Base-by-base conservation (phyloP, 164 flowering plant genomes). In the Magnolia officinalis region DNA sequence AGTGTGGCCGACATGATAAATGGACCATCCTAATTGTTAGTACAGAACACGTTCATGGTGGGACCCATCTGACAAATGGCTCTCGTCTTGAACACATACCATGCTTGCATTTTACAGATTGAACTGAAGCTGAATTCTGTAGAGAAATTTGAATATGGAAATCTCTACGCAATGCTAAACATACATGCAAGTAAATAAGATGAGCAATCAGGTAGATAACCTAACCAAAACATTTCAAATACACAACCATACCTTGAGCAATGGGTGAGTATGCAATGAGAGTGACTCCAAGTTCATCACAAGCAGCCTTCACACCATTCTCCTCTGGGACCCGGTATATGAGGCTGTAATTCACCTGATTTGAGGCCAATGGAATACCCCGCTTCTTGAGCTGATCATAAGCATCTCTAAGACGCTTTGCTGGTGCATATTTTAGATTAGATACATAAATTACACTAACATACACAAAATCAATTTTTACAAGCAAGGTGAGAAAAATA, bases 321-420 rank as follows among this genome's bases (percentile, higher is more conserved):
- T 92, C 90, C 84, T 96, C 98, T 24, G 99, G 98, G 67, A 73
- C 19, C 84, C 99, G 84, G 81, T 96, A 94, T 81, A 96, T 91
- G 29, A 96, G 95, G 79, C 99, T 96, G 85, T 96, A 96, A 75
- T 96, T 96, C 26, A 96, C 99, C 85, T 96, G 99, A 83, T 96
- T 96, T 67, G 98, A 91, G 70, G 98, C 99, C 71, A 96, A 82
- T 13, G 98, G 96, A 71, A 94, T 91, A 21, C 98, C 97, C 83
- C 97, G 85, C 81, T 87, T 86, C 76, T 90, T 88, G 64, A 96
- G 94, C 88, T 83, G 86, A 80, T 88, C 77, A 73, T 91, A 86
- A 29, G 98, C 99, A 63, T 84, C 88, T 64, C 96, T 96, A 26
- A 96, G 93, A 68, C 99, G 90, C 83, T 82, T 92, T 82, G 92